Conservation (phyloP, 2,329 filamentous ascomycete species). For the Rasamsonia emersonii region DNA sequence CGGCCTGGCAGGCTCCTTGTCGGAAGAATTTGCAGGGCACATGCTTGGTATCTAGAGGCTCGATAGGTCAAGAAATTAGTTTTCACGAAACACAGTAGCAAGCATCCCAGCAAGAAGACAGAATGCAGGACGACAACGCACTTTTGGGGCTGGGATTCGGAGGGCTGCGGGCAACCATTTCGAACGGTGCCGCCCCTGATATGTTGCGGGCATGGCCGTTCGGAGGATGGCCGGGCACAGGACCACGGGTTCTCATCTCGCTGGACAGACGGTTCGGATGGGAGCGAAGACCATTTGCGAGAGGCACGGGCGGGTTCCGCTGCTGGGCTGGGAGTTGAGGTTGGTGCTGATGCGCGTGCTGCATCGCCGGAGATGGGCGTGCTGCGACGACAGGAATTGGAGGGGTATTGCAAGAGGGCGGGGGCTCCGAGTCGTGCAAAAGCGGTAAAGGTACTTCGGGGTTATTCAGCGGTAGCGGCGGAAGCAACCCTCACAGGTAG, state of each 20-base stretch:
- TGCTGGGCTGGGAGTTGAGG: slow-evolving; percentile 12
- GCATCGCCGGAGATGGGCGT: slow-evolving; percentile 13
- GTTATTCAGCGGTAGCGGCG: no score
- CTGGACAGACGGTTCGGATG: slow-evolving; percentile 19
- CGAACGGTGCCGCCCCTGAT: slow-evolving; percentile 27
- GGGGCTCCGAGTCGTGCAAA: no score
- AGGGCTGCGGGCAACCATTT: slow-evolving; percentile 39
- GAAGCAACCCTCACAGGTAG: no score
- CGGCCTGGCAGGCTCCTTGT: slow-evolving; percentile 91
- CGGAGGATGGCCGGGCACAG: slow-evolving; percentile 26
- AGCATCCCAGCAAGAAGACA: not conserved
- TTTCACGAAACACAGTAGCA: slow-evolving; percentile 3
- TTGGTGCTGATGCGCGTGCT: slow-evolving; percentile 7
- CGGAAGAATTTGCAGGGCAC: slow-evolving; percentile 99
- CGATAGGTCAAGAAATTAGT: slow-evolving; percentile 3
- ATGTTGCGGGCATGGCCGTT: slow-evolving; percentile 36
- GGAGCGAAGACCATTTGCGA: slow-evolving; percentile 15
- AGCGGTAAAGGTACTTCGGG: no score
- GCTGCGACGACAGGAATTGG: no score
- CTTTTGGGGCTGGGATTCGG: slow-evolving; percentile 38
- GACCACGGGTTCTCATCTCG: slow-evolving; percentile 34
- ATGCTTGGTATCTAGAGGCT: slow-evolving; percentile 71
- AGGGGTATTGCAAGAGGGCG: no score
- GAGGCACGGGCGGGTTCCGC: slow-evolving; percentile 10
- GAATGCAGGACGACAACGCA: slow-evolving; percentile 6